Percentiles rank a stretch among this genome's conserved stretches.
These are phyloP conservation scores for Colletotrichum cuscutae DNA, from an alignment of 2,329 filamentous ascomycete species.

Conservation along the genomic window DNA sequence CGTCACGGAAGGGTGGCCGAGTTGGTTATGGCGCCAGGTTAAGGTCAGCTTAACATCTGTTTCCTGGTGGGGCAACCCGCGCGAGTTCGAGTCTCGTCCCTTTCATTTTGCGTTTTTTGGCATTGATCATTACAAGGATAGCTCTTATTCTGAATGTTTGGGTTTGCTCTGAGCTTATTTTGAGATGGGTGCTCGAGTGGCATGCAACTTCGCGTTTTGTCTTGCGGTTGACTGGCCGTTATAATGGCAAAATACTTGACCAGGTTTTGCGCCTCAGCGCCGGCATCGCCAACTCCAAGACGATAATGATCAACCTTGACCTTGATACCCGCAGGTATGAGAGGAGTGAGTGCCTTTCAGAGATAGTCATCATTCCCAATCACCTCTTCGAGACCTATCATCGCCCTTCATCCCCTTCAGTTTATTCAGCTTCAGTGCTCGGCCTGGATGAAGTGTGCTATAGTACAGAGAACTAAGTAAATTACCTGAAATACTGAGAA, in stretches of 20 bases:
- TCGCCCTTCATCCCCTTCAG: no score
- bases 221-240: neutral
- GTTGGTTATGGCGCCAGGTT: conserved; percentile 35
- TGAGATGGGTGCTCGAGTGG: neutral
- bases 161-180: neutral
- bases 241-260: neutral
- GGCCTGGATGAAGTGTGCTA: no score
- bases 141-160: neutral
- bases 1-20: conserved; percentile 32
- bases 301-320: no score
- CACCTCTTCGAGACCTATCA: no score
- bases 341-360: no score
- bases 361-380: no score
- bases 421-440: no score
- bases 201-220: neutral
- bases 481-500: no score
- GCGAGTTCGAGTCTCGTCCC: conserved; percentile 35
- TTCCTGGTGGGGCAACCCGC: conserved; percentile 36
- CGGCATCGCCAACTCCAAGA: no score
- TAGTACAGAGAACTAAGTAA: no score
- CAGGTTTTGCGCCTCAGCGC: no score
- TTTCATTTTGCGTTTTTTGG: conserved; percentile 5
- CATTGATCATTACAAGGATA: neutral
- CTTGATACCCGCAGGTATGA: no score
- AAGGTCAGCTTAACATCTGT: conserved; percentile 35